These are phyloP conservation scores for Lactarius hatsudake DNA, from an alignment of 768 basidiomycete genomes.

Conservation along the genomic window DNA sequence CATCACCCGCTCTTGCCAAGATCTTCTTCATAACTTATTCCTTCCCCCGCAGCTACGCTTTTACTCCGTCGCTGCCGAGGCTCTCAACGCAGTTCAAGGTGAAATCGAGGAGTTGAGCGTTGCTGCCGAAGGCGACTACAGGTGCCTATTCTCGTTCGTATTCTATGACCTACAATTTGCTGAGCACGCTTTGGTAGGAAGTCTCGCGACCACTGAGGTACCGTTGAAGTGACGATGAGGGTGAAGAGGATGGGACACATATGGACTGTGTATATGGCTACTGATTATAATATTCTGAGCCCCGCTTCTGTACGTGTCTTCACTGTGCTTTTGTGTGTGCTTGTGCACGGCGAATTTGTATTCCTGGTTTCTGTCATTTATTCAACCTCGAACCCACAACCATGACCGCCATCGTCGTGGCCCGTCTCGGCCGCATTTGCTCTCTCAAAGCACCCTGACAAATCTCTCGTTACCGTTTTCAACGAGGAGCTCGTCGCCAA, in stretches of 20 bases:
- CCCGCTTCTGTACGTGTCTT: slow-evolving; percentile 18
- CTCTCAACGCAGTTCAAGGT: slow-evolving; percentile 77
- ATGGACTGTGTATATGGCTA: slow-evolving; percentile 16
- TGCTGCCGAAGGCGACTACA: slow-evolving; percentile 93
- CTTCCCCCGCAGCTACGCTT: slow-evolving; percentile 55
- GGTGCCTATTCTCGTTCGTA: slow-evolving; percentile 42
- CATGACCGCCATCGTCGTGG: slow-evolving; percentile 12
- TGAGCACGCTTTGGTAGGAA: slow-evolving; percentile 49
- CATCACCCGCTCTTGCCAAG: not conserved
- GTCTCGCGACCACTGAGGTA: slow-evolving; percentile 83
- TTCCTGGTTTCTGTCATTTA: slow-evolving; percentile 5
- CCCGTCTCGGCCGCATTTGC: slow-evolving; percentile 34
- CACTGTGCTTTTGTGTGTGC: slow-evolving; percentile 16
- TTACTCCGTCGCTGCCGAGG: slow-evolving; percentile 75
- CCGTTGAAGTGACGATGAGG: slow-evolving; percentile 34
- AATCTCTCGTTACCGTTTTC: slow-evolving; percentile 35
- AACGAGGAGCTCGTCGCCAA: slow-evolving; percentile 34
- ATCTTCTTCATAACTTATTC: not conserved
- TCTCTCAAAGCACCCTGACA: slow-evolving; percentile 35
- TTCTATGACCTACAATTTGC: not conserved
- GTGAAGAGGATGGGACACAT: slow-evolving; percentile 8
- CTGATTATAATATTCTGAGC: slow-evolving; percentile 19
- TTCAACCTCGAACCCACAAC: not conserved
- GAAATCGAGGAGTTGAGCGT: slow-evolving; percentile 93
- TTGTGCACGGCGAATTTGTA: slow-evolving; percentile 17